phyloP scores from a whole-genome alignment of 2,329 filamentous ascomycete species.

The Arthrobotrys sphaeroides region DNA sequence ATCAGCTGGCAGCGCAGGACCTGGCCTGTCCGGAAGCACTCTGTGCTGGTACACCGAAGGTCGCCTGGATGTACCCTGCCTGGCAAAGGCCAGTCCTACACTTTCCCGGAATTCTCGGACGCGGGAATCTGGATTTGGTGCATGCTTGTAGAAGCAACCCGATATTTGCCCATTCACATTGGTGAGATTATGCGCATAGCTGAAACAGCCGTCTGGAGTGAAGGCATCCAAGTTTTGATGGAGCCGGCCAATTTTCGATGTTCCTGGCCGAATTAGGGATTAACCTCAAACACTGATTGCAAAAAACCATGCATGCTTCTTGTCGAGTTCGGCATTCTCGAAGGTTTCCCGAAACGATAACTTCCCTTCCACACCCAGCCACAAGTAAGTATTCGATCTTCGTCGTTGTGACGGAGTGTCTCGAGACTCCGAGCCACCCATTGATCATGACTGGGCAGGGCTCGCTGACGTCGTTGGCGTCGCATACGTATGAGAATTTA shows the following conservation, averaged over 20 bases:
- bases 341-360: slow-evolving; percentile 38
- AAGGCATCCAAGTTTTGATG: slow-evolving; percentile 25
- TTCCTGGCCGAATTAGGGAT: slow-evolving; percentile 30
- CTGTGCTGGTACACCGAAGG: neutral
- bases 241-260: slow-evolving; percentile 24
- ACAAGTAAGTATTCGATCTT: slow-evolving; percentile 4
- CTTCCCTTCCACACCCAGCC: slow-evolving; percentile 8
- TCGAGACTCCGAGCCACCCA: neutral
- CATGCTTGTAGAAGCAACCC: slow-evolving; percentile 18
- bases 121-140: slow-evolving; percentile 17
- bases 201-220: slow-evolving; percentile 38
- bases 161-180: slow-evolving; percentile 24
- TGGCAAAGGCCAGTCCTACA: slow-evolving; percentile 1
- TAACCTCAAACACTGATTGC: slow-evolving; percentile 33
- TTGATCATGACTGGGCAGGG: neutral
- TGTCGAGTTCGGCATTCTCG: slow-evolving; percentile 16
- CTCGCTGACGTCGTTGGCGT: slow-evolving; percentile 1
- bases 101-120: slow-evolving; percentile 25
- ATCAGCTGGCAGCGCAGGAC: neutral
- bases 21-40: neutral
- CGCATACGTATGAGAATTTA: neutral
- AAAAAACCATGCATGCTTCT: neutral
- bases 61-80: no score
- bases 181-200: slow-evolving; percentile 41
- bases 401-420: neutral